Percentiles rank a stretch among this genome's conserved stretches.
Evolutionary conservation across 2,329 filamentous ascomycete genomes (phyloP).

Genomic region (Colletotrichum gigasporum): DNA sequence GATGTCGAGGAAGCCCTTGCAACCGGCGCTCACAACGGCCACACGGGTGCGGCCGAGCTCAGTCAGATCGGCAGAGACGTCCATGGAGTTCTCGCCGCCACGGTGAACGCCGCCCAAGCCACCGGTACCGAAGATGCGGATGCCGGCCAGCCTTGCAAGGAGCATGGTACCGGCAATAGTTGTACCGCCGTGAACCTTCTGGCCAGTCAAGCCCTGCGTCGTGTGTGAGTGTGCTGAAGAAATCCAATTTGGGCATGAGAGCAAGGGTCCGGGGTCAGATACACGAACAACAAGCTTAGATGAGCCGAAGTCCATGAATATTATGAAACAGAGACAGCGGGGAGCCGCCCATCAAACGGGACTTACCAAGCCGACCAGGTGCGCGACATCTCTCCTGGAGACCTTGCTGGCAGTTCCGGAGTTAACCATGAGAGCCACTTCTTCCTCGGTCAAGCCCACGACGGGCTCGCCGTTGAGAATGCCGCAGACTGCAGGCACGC

Average conservation of each 20-base stretch:
- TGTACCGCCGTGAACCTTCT: conserved; percentile 84
- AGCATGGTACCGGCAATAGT: conserved; percentile 95
- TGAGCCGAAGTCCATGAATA: neutral
- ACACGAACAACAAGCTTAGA: neutral
- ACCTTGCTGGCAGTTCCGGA: conserved; percentile 78
- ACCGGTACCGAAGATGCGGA: conserved; percentile 93
- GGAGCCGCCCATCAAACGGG: too few species aligned
- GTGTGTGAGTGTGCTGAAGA: neutral
- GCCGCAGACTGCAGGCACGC: conserved; percentile 89
- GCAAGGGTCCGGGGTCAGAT: neutral
- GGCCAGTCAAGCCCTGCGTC: conserved; percentile 68
- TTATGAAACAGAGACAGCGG: neutral
- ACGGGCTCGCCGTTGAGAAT: conserved; percentile 84
- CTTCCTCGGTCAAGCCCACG: conserved; percentile 78
- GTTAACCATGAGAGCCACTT: conserved; percentile 78
- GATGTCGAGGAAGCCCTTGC: conserved; percentile 96
- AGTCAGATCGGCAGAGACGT: conserved; percentile 93
- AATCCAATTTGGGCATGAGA: conserved; percentile 17
- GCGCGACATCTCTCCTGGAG: conserved; percentile 87
- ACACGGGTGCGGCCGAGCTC: conserved; percentile 91
- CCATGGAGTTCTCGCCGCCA: conserved; percentile 86
- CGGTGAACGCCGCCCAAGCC: conserved; percentile 95
- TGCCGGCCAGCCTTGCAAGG: conserved; percentile 85
- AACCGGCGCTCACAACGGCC: conserved; percentile 88
- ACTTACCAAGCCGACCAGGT: conserved; percentile 79